Evolutionary conservation across 495 filamentous ascomycete species (phyloP), one percentile per base, ranked within the genome.

Genomic region (Thermochaetoides thermophila): DNA sequence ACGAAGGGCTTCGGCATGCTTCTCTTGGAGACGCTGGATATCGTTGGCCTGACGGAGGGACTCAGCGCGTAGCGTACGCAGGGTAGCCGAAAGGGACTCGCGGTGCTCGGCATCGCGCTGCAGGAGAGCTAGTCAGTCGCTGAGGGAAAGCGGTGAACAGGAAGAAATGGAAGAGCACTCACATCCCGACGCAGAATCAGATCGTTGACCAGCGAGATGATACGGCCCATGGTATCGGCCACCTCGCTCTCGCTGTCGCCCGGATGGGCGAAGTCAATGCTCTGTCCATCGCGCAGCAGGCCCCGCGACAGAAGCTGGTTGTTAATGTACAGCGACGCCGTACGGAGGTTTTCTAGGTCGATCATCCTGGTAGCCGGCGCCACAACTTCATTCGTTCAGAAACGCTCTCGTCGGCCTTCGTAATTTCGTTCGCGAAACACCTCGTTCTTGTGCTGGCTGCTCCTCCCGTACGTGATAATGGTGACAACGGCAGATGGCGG

Each of bases 291-390:
- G 48, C 81, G 79, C 8, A 96, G 60, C 14, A 97, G 66, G 13
- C 89, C 89, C 25, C 89, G 75, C 3, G 87, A 84, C 21, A 94
- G 71, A 19, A 97, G 66, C 37, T 93, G 76, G 53, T 95, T 94
- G 63, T 97, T 97, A 60, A 97, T 80, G 58, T 96, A 96, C 29
- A 74, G 73, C 35, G 87, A 93, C 17, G 89, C 89, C 36, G 84
- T 83, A 44, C 78, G 72, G 28, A 95, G 62, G 57, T 81, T 87
- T 35, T 78, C 72, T 34, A 71, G 55, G 50, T 91, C 84, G 74
- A 89, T 89, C 56, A 60, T 62, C 20, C 22, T 48, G 32, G 27
- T 28, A 29, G 30, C 27, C 35, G 34, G 13, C 26, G 37, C 15
- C 16, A 29, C 23, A 27, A 19, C 31, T 29, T 34, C 37, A 39